Conservation (phyloP, 1,284 basidiomycete genomes). For the Coriolopsis trogii region DNA sequence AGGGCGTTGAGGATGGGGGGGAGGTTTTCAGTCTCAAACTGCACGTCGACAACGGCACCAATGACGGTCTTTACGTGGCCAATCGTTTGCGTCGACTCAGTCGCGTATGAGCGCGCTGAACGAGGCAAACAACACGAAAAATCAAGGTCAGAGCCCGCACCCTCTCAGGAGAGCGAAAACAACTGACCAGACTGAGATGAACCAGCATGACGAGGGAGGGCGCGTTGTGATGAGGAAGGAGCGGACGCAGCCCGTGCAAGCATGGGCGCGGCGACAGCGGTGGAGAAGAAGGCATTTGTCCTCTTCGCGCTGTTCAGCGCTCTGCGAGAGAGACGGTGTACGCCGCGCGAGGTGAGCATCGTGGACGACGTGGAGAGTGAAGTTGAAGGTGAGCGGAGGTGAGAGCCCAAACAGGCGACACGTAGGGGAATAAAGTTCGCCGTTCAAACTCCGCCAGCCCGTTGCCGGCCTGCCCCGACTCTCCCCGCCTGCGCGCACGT, state of each 20-base stretch:
- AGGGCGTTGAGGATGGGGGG: slow-evolving; percentile 98
- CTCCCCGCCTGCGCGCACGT: slow-evolving; percentile 11
- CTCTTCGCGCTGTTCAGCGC: slow-evolving; percentile 73
- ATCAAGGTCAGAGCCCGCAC: slow-evolving; percentile 19
- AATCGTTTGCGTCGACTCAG: slow-evolving; percentile 73
- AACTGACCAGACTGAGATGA: slow-evolving; percentile 48
- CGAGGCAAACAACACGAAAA: slow-evolving; percentile 28
- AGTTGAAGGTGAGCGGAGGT: slow-evolving; percentile 31
- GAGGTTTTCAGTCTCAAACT: slow-evolving; percentile 89
- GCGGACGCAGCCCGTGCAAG: slow-evolving; percentile 39
- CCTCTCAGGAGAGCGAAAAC: background rate
- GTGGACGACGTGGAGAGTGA: slow-evolving; percentile 38
- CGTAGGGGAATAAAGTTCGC: slow-evolving; percentile 36
- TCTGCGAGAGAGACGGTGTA: slow-evolving; percentile 82
- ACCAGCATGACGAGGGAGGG: slow-evolving; percentile 46
- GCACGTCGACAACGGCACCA: slow-evolving; percentile 99
- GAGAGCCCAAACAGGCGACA: slow-evolving; percentile 25
- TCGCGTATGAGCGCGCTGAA: slow-evolving; percentile 87
- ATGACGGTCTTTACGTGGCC: slow-evolving; percentile 94
- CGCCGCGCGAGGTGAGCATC: slow-evolving; percentile 83
- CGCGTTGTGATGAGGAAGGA: slow-evolving; percentile 36
- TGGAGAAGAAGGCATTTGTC: slow-evolving; percentile 78
- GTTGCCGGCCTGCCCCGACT: slow-evolving; percentile 37
- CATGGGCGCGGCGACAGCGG: slow-evolving; percentile 52
- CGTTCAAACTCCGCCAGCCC: slow-evolving; percentile 33